phyloP scores from a whole-genome alignment of 2,329 filamentous ascomycete species.

The Cryphonectria naterciae region DNA sequence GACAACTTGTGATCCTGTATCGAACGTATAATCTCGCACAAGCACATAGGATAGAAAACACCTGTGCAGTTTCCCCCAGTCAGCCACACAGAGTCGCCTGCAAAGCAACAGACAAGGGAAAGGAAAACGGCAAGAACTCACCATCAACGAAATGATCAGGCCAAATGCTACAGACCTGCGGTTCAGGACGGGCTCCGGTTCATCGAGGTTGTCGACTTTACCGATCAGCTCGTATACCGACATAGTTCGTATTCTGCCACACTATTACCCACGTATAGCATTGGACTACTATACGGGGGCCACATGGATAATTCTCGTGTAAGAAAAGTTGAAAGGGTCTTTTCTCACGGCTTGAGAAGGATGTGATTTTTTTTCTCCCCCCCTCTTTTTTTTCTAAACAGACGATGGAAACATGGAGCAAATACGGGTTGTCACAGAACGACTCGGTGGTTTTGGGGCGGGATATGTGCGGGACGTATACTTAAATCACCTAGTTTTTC shows the following conservation, averaged over 20 bases:
- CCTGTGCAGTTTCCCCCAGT: background rate
- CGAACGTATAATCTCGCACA: slow-evolving; percentile 18
- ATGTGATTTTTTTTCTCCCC: background rate
- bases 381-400: background rate
- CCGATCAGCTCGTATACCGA: slow-evolving; percentile 28
- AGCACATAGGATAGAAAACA: slow-evolving; percentile 6
- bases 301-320: background rate
- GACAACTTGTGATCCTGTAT: slow-evolving; percentile 20
- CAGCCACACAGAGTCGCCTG: too few species aligned
- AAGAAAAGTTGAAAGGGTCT: background rate
- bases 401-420: background rate
- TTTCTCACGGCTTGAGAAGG: background rate
- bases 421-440: background rate
- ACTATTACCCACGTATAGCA: background rate
- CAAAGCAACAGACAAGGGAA: too few species aligned
- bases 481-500: background rate
- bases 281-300: background rate
- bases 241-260: background rate
- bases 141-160: background rate
- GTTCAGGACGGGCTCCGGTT: slow-evolving; percentile 6
- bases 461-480: background rate
- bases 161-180: background rate
- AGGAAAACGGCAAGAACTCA: background rate
- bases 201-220: slow-evolving; percentile 31
- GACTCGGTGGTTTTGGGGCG: background rate